Conservation (phyloP, 148 eudicot species). For the Silene conica region DNA sequence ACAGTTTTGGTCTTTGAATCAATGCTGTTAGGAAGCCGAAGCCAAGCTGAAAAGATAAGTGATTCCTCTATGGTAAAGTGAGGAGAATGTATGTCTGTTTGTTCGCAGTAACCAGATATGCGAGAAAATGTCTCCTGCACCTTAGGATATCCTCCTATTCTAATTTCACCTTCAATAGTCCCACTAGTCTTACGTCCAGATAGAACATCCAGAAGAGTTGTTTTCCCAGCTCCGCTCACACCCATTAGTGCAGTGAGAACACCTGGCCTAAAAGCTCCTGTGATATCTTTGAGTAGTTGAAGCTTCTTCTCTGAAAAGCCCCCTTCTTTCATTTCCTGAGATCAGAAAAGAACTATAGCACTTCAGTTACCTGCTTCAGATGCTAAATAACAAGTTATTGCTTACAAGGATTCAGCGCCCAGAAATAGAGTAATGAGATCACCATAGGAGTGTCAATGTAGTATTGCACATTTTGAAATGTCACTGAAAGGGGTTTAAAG, state of each 20-base stretch:
- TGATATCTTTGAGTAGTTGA: constrained; percentile 57
- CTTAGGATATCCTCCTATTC: constrained; percentile 65
- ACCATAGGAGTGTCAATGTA: constrained; percentile 65
- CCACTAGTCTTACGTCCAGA: constrained; percentile 84
- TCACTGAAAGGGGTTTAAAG: constrained; percentile 56
- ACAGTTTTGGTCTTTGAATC: constrained; percentile 54
- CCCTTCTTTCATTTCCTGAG: constrained; percentile 58
- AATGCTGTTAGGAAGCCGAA: constrained; percentile 62
- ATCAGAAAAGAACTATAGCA: constrained; percentile 10
- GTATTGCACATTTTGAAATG: constrained; percentile 65
- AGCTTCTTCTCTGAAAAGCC: constrained; percentile 55
- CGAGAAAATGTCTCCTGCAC: constrained; percentile 72
- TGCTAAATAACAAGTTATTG: neutral
- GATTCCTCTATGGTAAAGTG: constrained; percentile 75
- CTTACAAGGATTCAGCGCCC: too few relatives aligned
- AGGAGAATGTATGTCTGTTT: constrained; percentile 80
- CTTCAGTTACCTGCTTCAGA: neutral
- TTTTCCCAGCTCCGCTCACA: constrained; percentile 90
- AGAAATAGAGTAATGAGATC: constrained; percentile 8
- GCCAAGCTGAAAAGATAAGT: constrained; percentile 74
- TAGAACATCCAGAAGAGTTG: constrained; percentile 86
- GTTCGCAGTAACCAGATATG: constrained; percentile 84
- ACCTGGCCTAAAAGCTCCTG: constrained; percentile 71
- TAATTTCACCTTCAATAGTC: constrained; percentile 61
- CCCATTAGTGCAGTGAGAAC: constrained; percentile 84